These are phyloP conservation scores for Arachnopeziza araneosa DNA, from an alignment of 2,329 filamentous ascomycete species.

Conservation along the genomic window DNA sequence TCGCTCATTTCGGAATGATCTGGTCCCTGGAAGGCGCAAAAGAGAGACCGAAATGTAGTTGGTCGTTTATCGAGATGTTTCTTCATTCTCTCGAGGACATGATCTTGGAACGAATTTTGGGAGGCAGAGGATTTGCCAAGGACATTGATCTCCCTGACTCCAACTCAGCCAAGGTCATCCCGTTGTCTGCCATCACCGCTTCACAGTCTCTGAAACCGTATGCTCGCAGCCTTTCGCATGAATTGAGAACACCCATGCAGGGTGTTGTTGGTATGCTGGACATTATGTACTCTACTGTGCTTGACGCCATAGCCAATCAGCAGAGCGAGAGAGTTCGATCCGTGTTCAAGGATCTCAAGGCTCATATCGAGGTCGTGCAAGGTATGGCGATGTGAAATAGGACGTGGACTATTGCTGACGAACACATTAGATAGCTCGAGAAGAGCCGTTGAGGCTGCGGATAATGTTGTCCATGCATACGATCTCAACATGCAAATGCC, in stretches of 20 bases:
- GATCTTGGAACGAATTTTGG: slow-evolving; percentile 51
- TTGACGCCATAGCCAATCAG: slow-evolving; percentile 56
- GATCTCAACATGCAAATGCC: slow-evolving; percentile 71
- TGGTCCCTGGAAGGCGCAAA: slow-evolving; percentile 60
- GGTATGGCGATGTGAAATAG: slow-evolving; percentile 35
- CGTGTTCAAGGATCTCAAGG: slow-evolving; percentile 57
- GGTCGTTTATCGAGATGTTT: slow-evolving; percentile 63
- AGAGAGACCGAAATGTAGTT: slow-evolving; percentile 47
- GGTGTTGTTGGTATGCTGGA: slow-evolving; percentile 72
- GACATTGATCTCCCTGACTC: slow-evolving; percentile 26
- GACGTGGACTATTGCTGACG: not conserved
- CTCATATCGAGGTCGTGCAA: slow-evolving; percentile 67
- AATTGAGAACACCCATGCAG: slow-evolving; percentile 69
- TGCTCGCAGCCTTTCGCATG: slow-evolving; percentile 66
- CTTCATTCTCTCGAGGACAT: slow-evolving; percentile 64
- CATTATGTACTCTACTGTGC: slow-evolving; percentile 68
- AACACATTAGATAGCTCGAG: slow-evolving; percentile 55
- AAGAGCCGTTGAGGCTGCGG: slow-evolving; percentile 66
- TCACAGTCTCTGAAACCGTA: slow-evolving; percentile 65
- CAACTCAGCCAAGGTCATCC: slow-evolving; percentile 39
- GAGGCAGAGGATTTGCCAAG: slow-evolving; percentile 43
- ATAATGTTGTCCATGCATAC: slow-evolving; percentile 71
- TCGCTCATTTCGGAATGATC: slow-evolving; percentile 67
- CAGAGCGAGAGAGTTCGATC: slow-evolving; percentile 43
- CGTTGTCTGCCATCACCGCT: slow-evolving; percentile 49